phyloP scores from a whole-genome alignment of 345 rosid genomes.

The Aquilaria yunnanensis region DNA sequence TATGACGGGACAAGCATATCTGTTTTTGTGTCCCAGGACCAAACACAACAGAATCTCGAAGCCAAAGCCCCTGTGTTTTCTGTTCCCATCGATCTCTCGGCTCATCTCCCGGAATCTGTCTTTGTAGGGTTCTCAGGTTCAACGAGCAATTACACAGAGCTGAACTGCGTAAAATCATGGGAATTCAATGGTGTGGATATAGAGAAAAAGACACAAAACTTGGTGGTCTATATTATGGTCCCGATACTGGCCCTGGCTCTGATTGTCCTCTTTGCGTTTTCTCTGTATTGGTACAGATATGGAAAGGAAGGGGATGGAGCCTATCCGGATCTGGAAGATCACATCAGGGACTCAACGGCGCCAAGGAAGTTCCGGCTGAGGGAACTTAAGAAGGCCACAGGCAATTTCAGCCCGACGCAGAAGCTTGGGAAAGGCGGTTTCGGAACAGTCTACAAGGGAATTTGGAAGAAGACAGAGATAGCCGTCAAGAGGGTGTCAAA shows the following conservation, averaged over 20 bases:
- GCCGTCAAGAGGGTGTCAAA: conserved; percentile 69
- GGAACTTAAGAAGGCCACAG: conserved; percentile 53
- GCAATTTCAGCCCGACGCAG: conserved; percentile 37
- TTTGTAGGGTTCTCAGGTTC: conserved; percentile 66
- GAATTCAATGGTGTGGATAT: conserved; percentile 31
- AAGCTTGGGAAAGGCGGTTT: conserved; percentile 77
- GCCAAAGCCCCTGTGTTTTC: conserved; percentile 24
- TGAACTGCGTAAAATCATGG: conserved; percentile 62
- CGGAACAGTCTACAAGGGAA: conserved; percentile 70
- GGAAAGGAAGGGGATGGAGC: conserved; percentile 25
- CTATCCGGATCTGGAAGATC: conserved; percentile 39
- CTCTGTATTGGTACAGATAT: conserved; percentile 15
- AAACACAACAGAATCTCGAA: neutral
- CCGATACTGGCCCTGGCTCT: conserved; percentile 12
- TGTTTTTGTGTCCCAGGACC: conserved; percentile 32
- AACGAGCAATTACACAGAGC: conserved; percentile 28
- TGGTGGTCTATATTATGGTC: conserved; percentile 29
- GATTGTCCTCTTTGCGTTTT: conserved; percentile 7
- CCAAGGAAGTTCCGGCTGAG: conserved; percentile 48
- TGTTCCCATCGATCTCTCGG: conserved; percentile 39
- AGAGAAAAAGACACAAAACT: conserved; percentile 2
- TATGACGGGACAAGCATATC: conserved; percentile 44
- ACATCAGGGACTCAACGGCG: conserved; percentile 36
- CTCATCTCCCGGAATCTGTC: conserved; percentile 40
- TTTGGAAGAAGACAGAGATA: conserved; percentile 37